Evolutionary conservation across 1,284 basidiomycete species (phyloP).

Genomic region (Coniferiporia weirii): DNA sequence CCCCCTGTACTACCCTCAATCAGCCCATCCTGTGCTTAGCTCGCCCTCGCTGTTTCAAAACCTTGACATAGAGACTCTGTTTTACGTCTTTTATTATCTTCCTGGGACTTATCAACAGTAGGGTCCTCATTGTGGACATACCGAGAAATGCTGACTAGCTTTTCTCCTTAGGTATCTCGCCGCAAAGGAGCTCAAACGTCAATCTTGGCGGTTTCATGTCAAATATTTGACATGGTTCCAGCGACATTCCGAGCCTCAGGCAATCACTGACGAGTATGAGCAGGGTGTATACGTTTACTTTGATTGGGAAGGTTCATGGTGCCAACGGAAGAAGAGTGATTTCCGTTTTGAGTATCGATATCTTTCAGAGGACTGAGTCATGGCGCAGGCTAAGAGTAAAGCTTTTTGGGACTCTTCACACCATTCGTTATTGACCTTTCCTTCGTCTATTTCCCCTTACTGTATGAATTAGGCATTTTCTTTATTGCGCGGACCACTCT

Average conservation of each 20-base stretch:
- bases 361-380: slow-evolving; percentile 73
- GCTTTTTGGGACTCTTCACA: neutral
- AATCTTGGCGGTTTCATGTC: slow-evolving; percentile 99
- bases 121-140: slow-evolving; percentile 26
- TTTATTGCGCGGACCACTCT: slow-evolving; percentile 8
- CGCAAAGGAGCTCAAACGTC: slow-evolving; percentile 94
- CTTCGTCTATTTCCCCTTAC: slow-evolving; percentile 12
- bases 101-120: slow-evolving; percentile 97
- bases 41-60: slow-evolving; percentile 87
- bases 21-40: slow-evolving; percentile 76
- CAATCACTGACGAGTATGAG: slow-evolving; percentile 99
- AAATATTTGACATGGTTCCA: slow-evolving; percentile 99
- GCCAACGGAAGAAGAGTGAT: slow-evolving; percentile 96
- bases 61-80: slow-evolving; percentile 95
- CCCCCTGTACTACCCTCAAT: slow-evolving; percentile 93
- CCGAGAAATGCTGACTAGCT: slow-evolving; percentile 11
- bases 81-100: slow-evolving; percentile 99
- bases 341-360: slow-evolving; percentile 96
- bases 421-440: neutral
- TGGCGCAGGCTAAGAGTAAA: neutral
- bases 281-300: slow-evolving; percentile 98
- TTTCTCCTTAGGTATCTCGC: slow-evolving; percentile 72
- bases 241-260: slow-evolving; percentile 96
- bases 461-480: slow-evolving; percentile 16
- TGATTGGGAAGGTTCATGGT: slow-evolving; percentile 98